Evolutionary conservation across 768 basidiomycete genomes (phyloP).

Genomic region (Leccinum aurantiacum): DNA sequence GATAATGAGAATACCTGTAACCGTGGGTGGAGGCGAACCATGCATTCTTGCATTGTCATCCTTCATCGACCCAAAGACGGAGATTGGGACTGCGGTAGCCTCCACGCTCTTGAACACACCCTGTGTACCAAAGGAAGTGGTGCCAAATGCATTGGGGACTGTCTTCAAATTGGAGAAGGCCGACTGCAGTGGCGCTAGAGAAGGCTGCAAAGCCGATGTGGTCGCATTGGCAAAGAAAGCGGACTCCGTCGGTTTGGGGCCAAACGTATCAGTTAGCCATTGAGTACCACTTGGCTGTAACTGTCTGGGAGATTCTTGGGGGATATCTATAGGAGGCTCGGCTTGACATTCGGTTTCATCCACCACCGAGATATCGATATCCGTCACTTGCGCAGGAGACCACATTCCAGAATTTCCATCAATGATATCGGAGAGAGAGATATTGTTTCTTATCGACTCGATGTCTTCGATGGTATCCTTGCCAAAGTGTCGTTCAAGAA

Average conservation of each 20-base stretch:
- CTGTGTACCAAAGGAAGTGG: conserved; percentile 19
- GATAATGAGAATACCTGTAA: conserved; percentile 15
- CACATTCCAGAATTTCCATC: conserved; percentile 50
- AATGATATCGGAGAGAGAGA: conserved; percentile 63
- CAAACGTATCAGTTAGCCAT: conserved; percentile 35
- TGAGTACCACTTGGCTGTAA: conserved; percentile 32
- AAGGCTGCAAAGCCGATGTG: conserved; percentile 15
- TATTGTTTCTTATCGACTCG: conserved; percentile 57
- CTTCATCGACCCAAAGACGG: conserved; percentile 11
- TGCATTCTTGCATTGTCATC: neutral
- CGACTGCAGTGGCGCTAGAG: conserved; percentile 17
- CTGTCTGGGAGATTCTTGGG: conserved; percentile 8
- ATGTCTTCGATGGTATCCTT: conserved; percentile 77
- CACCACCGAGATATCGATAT: conserved; percentile 24
- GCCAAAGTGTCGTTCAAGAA: conserved; percentile 85
- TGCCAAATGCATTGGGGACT: conserved; percentile 36
- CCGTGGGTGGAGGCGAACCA: neutral
- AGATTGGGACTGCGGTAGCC: neutral
- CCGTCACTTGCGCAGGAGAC: conserved; percentile 27
- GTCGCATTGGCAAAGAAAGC: conserved; percentile 18
- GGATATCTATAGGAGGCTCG: conserved; percentile 1
- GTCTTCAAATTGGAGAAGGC: conserved; percentile 38
- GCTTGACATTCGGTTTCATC: conserved; percentile 23
- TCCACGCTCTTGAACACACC: conserved; percentile 6
- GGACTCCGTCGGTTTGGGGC: conserved; percentile 27